Conservation (phyloP, 108 stramenopile species). For the Nitzschia putrida region DNA sequence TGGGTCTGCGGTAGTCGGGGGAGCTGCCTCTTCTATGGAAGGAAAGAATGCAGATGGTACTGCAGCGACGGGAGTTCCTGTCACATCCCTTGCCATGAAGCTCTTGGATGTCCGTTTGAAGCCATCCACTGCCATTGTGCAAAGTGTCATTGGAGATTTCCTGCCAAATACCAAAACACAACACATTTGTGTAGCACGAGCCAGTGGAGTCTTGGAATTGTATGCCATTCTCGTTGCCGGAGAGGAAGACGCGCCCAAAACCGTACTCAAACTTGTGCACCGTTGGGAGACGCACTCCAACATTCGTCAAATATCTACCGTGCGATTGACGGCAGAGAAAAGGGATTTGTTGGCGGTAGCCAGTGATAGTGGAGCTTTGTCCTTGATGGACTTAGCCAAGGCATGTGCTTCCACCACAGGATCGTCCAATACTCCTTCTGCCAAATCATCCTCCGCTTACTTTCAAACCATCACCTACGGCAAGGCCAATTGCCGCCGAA, state of each 20-base stretch:
- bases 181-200: slow-evolving; percentile 63
- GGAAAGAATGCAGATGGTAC: neutral
- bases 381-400: slow-evolving; percentile 79
- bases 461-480: slow-evolving; percentile 58
- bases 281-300: slow-evolving; percentile 73
- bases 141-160: slow-evolving; percentile 66
- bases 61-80: slow-evolving; percentile 25
- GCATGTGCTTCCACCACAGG: slow-evolving; percentile 1
- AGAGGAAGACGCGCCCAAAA: slow-evolving; percentile 15
- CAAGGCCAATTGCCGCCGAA: slow-evolving; percentile 90
- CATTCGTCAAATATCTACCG: slow-evolving; percentile 65
- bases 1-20: neutral
- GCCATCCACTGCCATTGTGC: slow-evolving; percentile 60
- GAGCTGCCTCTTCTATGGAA: neutral
- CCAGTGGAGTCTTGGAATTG: slow-evolving; percentile 78
- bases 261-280: slow-evolving; percentile 58
- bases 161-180: slow-evolving; percentile 26
- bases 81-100: slow-evolving; percentile 61
- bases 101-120: slow-evolving; percentile 75
- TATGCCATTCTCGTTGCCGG: slow-evolving; percentile 31
- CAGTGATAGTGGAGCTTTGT: slow-evolving; percentile 86
- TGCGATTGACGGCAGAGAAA: slow-evolving; percentile 83
- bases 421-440: neutral
- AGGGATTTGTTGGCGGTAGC: slow-evolving; percentile 90
- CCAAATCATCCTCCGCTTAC: neutral